Evolutionary conservation across 2,329 filamentous ascomycete species (phyloP).

Genomic region (Graphilbum fragrans): DNA sequence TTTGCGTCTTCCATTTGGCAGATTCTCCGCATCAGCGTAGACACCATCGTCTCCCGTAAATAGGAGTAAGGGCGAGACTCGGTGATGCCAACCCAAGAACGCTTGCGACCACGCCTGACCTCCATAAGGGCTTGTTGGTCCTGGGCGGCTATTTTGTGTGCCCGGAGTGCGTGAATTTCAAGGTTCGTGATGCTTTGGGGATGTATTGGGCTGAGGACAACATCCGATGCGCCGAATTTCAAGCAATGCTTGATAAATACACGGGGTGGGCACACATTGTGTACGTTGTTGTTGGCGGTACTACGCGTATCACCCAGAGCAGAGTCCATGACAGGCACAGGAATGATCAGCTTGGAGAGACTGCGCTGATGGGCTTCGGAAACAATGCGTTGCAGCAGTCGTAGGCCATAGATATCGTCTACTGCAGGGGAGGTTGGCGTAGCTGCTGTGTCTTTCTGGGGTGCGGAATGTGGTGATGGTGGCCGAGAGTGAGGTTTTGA

Average conservation of each 20-base stretch:
- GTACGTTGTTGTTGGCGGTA: constrained; percentile 2
- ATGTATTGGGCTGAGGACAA: constrained; percentile 69
- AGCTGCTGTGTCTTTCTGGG: constrained; percentile 21
- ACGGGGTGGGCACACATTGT: not conserved
- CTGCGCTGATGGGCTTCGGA: constrained; percentile 45
- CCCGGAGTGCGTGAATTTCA: constrained; percentile 72
- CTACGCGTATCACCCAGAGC: not conserved
- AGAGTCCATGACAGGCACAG: constrained; percentile 39
- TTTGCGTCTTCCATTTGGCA: constrained; percentile 53
- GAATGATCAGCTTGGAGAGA: constrained; percentile 43
- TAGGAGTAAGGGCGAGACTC: constrained; percentile 83
- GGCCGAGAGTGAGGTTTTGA: constrained; percentile 16
- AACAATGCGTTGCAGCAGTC: constrained; percentile 42
- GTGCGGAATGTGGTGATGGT: constrained; percentile 30
- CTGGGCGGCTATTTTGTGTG: constrained; percentile 61
- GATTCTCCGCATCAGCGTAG: constrained; percentile 77
- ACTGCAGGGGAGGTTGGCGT: constrained; percentile 19
- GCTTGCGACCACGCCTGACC: constrained; percentile 63
- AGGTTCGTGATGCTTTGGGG: constrained; percentile 62
- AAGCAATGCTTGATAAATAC: constrained; percentile 56
- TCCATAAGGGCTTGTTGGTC: constrained; percentile 63
- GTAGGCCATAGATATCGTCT: constrained; percentile 42
- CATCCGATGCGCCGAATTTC: constrained; percentile 77
- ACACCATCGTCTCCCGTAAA: constrained; percentile 86
- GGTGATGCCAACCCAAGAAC: constrained; percentile 83